Conservation (phyloP, 257 asterid genomes). For the Verbena officinalis region DNA sequence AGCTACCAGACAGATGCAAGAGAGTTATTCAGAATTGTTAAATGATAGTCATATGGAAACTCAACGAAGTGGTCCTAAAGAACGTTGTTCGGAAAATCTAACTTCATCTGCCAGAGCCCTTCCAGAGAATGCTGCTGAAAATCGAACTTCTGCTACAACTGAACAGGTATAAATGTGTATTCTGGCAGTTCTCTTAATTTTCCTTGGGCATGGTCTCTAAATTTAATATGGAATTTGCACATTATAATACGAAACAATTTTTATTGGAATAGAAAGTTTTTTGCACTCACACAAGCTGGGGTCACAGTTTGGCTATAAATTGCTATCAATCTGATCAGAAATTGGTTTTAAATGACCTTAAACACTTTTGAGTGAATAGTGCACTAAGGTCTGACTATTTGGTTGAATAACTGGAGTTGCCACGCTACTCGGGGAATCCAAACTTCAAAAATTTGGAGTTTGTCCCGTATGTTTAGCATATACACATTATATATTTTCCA, state of each 20-base stretch:
- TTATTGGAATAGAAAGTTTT: constrained; percentile 2
- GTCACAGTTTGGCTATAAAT: constrained; percentile 17
- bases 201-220: constrained; percentile 10
- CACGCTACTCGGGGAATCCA: constrained; percentile 7
- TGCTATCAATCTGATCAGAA: background rate
- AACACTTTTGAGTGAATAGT: background rate
- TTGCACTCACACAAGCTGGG: constrained; percentile 4
- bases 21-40: constrained; percentile 29
- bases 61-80: constrained; percentile 25
- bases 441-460: constrained; percentile 13
- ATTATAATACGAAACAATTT: background rate
- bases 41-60: constrained; percentile 34
- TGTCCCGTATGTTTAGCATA: constrained; percentile 3
- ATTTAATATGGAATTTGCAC: constrained; percentile 12
- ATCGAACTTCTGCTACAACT: constrained; percentile 31
- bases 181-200: constrained; percentile 2
- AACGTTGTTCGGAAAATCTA: constrained; percentile 31
- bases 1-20: constrained; percentile 33
- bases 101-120: constrained; percentile 38
- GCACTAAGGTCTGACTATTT: constrained; percentile 9
- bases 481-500: constrained; percentile 6
- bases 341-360: background rate
- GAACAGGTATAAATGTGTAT: constrained; percentile 43
- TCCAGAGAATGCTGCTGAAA: constrained; percentile 45
- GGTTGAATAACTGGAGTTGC: background rate